Conservation (phyloP, 352 stramenopile species). For the Blastocystis sp. region DNA sequence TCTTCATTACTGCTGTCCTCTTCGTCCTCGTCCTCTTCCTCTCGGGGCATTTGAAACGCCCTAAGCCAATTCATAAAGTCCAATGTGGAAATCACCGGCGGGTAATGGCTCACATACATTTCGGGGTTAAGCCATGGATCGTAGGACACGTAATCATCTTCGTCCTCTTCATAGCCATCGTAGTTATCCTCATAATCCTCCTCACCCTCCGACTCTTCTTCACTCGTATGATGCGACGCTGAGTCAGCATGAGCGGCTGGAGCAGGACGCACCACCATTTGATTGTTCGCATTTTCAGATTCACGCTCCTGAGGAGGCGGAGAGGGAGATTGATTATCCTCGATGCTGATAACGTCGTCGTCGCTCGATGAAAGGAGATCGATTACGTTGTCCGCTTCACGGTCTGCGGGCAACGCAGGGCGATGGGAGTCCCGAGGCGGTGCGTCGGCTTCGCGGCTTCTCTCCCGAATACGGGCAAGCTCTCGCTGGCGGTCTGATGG, state of each 20-base stretch:
- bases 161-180: not conserved
- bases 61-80: not conserved
- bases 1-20: not conserved
- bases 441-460: not conserved
- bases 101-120: not conserved
- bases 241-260: no score
- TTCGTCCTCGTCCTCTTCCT: not conserved
- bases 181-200: not conserved
- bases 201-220: no score
- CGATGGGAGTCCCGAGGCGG: not conserved
- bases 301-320: not conserved
- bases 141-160: not conserved
- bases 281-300: no score
- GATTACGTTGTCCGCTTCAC: not conserved
- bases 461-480: not conserved
- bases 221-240: no score
- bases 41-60: not conserved
- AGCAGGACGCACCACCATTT: no score
- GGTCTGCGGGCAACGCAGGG: not conserved
- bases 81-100: no score
- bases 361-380: not conserved
- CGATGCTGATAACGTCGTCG: not conserved
- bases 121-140: not conserved
- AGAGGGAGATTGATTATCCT: not conserved
- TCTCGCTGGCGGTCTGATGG: no score